Base-by-base conservation (phyloP, 768 basidiomycete species). In the Tephrocybe rancida region DNA sequence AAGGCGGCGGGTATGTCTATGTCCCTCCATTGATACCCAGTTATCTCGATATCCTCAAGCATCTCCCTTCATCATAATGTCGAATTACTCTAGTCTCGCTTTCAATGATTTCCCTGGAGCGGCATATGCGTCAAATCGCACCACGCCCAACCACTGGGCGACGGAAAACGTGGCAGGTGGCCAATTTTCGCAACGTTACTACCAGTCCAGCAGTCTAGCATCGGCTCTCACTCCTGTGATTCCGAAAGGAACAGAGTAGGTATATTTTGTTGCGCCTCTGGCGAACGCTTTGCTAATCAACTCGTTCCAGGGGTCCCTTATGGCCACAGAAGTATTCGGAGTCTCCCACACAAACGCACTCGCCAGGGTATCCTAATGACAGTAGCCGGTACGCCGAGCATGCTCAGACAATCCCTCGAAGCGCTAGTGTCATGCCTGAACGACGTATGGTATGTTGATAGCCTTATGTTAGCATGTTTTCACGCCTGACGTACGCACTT, bases 201-300 rank as follows among this genome's bases (percentile, higher is more conserved):
- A 43, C 39, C 47, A 44, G 30, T 54, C 53, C 10, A 54, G 53
- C 26, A 54, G 53, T 21, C 32, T 54, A 22, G 47, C 53, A 5
- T 48, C 53, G 8, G 53, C 53, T 11, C 53, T 54, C 5, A 48
- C 53, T 8, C 53, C 53, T 13, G 19, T 38, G 14, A 25, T 16
- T 9, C 27, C 47, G 8, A 48, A 43, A 14, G 22, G 14, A 9
- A 39, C 47, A 3, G 38, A 37, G 46, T 54, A 13, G 42, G 13
- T 21, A 44, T 16, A 8, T 3, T n/a, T 7, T 13, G 22, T 8
- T 43, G 14, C 26, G 21, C 8, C 18, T 52, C 2, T 5, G 13
- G 29, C 29, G 35, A n/a, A 44, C 22, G n/a, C 24, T 18, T 48
- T 19, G 26, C 32, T 43, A 13, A 48, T 16, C 27, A 13, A 41